phyloP scores from a whole-genome alignment of 345 rosid genomes.

The Euphorbia tirucalli region DNA sequence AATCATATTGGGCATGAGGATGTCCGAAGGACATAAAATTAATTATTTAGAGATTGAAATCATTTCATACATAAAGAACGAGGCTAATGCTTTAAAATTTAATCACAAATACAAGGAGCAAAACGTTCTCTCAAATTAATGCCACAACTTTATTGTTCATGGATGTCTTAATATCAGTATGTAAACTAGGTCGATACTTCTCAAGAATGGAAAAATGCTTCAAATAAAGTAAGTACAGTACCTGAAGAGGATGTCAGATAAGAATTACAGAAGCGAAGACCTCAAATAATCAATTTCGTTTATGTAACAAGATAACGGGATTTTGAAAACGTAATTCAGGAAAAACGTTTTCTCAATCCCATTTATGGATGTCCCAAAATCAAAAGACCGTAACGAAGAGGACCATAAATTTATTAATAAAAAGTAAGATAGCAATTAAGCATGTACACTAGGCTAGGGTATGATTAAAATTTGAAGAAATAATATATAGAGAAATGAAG shows the following conservation, averaged over 20 bases:
- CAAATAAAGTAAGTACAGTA: background rate
- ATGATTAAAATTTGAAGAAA: background rate
- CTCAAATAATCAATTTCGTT: background rate
- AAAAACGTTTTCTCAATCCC: background rate
- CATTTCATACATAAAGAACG: background rate
- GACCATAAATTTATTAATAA: background rate
- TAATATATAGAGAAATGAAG: background rate
- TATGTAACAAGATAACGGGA: background rate
- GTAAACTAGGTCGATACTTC: background rate
- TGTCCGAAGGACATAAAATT: background rate
- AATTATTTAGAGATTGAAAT: background rate
- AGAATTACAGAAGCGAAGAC: background rate
- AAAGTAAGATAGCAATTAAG: background rate
- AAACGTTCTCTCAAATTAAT: too few relatives aligned
- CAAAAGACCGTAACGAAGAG: background rate
- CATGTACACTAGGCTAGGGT: background rate
- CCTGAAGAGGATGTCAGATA: background rate
- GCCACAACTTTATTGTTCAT: background rate
- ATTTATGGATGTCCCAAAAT: background rate
- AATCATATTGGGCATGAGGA: background rate
- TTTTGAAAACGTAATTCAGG: background rate
- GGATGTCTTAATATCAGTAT: background rate
- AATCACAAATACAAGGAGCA: background rate
- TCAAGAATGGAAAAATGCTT: background rate
- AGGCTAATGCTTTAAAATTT: background rate